Base-by-base conservation (phyloP, 108 stramenopile species). In the Asterionellopsis glacialis region DNA sequence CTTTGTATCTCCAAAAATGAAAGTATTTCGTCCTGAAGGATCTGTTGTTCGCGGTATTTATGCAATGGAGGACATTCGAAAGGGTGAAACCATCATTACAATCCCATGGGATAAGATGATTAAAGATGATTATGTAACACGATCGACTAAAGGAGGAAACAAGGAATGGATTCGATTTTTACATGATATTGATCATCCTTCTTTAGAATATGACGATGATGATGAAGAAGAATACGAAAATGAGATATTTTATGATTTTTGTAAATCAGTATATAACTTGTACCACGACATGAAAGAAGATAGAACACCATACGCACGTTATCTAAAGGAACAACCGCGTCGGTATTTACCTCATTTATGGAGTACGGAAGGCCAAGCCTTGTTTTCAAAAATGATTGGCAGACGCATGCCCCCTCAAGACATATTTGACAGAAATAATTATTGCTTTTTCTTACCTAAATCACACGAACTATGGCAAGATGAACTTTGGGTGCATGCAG, bases 261-360 rank as follows among this genome's bases (percentile, higher is more conserved):
- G 47, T 7, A 19, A 21, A 22, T 4, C 47, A 1, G 47, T 48
- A 5, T 22, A 21, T 7, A 48, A 48, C 5, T 19, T 48, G 7
- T 48, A 48, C 7, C 47, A 48, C 47, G 47, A 19, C 7, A 48
- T 48, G 47, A 5, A 48, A 1, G 5, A 7, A 4, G 7, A 48
- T 19, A 33, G 33, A 33, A 48, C 47, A 7, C 47, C 47, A 1
- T 48, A 48, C 47, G 47, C 21, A 1, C 21, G 21, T 1, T 48
- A 48, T 22, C 7, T 48, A 5, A 48, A 48, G 47, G 47, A 19
- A 4, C 47, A 48, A 48, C 47, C 47, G 47, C 47, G 47, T 22
- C 21, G 47, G 2, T 48, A 48, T 22, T 22, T 48, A 22, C 47
- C 47, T 4, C 4, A 7, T 4, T 21, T 48, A 22, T 48, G 47